Conservation (phyloP, 345 rosid species). For the Ceriops decandra region DNA sequence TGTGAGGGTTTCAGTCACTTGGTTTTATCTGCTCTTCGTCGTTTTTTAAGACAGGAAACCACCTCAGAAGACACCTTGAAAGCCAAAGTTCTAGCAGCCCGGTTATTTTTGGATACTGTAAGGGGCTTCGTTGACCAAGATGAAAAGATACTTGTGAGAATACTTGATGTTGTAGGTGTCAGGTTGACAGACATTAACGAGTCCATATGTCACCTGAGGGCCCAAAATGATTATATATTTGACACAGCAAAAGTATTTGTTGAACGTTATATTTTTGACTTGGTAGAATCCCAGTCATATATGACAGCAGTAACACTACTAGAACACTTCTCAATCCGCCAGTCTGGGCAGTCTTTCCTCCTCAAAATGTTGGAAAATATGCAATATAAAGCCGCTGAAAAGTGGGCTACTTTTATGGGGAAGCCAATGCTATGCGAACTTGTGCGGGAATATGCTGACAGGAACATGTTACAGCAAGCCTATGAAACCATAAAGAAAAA, state of each 20-base stretch:
- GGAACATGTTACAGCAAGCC: conserved; percentile 73
- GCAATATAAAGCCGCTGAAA: conserved; percentile 80
- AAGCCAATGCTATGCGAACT: conserved; percentile 63
- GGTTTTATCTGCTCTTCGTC: conserved; percentile 71
- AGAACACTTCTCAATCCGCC: conserved; percentile 74
- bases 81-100: conserved; percentile 61
- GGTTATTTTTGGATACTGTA: conserved; percentile 48
- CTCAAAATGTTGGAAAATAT: conserved; percentile 66
- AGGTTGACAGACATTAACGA: conserved; percentile 50
- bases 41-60: conserved; percentile 41
- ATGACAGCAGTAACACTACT: conserved; percentile 70
- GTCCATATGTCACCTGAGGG: conserved; percentile 34
- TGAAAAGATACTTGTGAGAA: conserved; percentile 54
- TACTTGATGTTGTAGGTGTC: conserved; percentile 58
- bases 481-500: conserved; percentile 63
- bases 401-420: conserved; percentile 93
- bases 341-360: conserved; percentile 70
- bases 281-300: conserved; percentile 58
- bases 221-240: conserved; percentile 25
- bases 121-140: conserved; percentile 52
- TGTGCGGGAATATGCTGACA: conserved; percentile 61
- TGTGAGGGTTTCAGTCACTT: conserved; percentile 90
- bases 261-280: conserved; percentile 52
- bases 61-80: conserved; percentile 35
- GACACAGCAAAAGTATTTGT: conserved; percentile 40